Evolutionary conservation across 164 flowering plant genomes (phyloP).

Genomic region (Magnolia officinalis): DNA sequence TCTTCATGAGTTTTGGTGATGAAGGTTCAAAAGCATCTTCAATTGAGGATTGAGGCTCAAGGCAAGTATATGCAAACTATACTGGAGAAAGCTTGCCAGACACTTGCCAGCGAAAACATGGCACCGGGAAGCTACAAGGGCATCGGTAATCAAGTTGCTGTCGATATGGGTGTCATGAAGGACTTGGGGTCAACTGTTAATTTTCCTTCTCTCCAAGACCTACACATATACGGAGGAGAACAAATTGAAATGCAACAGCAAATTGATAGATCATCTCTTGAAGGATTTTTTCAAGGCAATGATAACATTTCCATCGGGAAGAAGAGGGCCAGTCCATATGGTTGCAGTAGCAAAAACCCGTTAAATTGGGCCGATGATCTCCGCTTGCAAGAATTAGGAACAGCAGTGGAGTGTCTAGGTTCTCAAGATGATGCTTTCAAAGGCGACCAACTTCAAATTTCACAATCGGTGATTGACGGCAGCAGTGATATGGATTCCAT

Average conservation of each 20-base stretch:
- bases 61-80: constrained; percentile 97
- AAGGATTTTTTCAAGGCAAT: constrained; percentile 33
- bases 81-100: constrained; percentile 91
- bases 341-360: constrained; percentile 46
- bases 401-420: constrained; percentile 30
- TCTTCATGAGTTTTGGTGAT: constrained; percentile 3
- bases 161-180: constrained; percentile 24
- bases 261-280: constrained; percentile 38
- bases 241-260: constrained; percentile 47
- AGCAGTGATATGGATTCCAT: constrained; percentile 41
- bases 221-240: constrained; percentile 45
- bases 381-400: constrained; percentile 57
- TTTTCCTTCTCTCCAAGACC: constrained; percentile 80
- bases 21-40: constrained; percentile 94
- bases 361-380: constrained; percentile 63
- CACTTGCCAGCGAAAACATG: constrained; percentile 67
- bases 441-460: constrained; percentile 45
- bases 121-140: constrained; percentile 40
- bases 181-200: constrained; percentile 47
- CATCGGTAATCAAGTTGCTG: constrained; percentile 20
- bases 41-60: constrained; percentile 92
- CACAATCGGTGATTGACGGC: constrained; percentile 26
- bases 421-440: constrained; percentile 45
- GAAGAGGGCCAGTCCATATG: constrained; percentile 50
- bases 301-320: constrained; percentile 39